These are phyloP conservation scores for Ascodesmis nigricans DNA, from an alignment of 495 filamentous ascomycete genomes.

Conservation along the genomic window DNA sequence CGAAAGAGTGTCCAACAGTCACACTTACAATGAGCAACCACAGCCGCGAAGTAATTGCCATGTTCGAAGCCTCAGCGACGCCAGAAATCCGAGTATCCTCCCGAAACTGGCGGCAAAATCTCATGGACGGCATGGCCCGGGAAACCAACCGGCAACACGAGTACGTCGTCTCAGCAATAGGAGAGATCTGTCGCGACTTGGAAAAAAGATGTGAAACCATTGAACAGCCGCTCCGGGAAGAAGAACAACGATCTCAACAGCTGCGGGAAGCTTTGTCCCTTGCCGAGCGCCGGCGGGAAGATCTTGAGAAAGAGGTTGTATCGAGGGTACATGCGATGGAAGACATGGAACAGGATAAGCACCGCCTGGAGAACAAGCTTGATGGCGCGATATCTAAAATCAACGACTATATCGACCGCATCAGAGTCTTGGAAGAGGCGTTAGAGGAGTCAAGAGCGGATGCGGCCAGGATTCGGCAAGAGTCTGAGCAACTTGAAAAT, in stretches of 20 bases:
- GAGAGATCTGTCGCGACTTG: conserved; percentile 18
- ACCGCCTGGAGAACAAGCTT: conserved; percentile 6
- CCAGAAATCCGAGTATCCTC: conserved; percentile 14
- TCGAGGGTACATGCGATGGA: conserved; percentile 1
- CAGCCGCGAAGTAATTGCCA: conserved; percentile 5
- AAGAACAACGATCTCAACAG: conserved; percentile 9
- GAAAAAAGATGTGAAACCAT: conserved; percentile 16
- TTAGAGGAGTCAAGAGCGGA: conserved; percentile 5
- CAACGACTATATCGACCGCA: neutral
- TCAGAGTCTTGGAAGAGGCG: conserved; percentile 3
- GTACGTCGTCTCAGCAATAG: conserved; percentile 12
- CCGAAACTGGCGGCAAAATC: conserved; percentile 12
- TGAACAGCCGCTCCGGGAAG: conserved; percentile 13
- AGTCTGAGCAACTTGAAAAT: conserved; percentile 6
- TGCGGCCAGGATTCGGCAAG: neutral
- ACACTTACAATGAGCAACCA: neutral
- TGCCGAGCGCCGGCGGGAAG: conserved; percentile 4
- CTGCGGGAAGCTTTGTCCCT: conserved; percentile 10
- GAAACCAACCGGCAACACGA: conserved; percentile 15
- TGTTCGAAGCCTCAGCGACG: conserved; percentile 19
- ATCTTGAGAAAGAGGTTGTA: conserved; percentile 9
- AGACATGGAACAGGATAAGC: conserved; percentile 9
- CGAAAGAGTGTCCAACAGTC: conserved; percentile 1
- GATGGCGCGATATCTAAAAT: conserved; percentile 2
- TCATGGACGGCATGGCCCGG: conserved; percentile 9